Evolutionary conservation across 2,329 filamentous ascomycete genomes (phyloP).

Genomic region (Conoideocrella luteorostrata): DNA sequence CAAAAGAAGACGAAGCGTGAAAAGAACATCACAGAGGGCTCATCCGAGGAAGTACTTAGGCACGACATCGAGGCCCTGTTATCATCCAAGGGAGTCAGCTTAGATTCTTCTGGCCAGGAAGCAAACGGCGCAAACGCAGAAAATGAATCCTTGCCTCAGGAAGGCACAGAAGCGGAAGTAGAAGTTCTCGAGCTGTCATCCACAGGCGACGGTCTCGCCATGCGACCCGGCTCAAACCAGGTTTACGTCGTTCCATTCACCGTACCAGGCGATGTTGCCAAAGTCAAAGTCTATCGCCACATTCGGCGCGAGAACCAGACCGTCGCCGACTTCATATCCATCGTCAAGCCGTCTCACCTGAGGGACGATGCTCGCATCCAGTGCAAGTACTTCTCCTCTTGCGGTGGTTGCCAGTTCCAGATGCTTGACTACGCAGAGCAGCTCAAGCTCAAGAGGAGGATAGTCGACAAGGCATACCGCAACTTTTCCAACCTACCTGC

Average conservation of each 20-base stretch:
- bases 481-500: slow-evolving; percentile 84
- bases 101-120: neutral
- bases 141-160: slow-evolving; percentile 48
- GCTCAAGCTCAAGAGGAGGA: slow-evolving; percentile 72
- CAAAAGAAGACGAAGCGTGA: slow-evolving; percentile 52
- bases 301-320: slow-evolving; percentile 60
- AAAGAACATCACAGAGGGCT: slow-evolving; percentile 54
- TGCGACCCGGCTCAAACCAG: slow-evolving; percentile 54
- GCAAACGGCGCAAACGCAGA: slow-evolving; percentile 19
- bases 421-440: slow-evolving; percentile 90
- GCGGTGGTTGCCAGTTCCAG: slow-evolving; percentile 94
- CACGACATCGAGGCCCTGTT: slow-evolving; percentile 55
- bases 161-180: slow-evolving; percentile 71
- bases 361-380: slow-evolving; percentile 71
- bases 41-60: slow-evolving; percentile 60
- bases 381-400: slow-evolving; percentile 82
- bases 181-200: slow-evolving; percentile 80
- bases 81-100: slow-evolving; percentile 29
- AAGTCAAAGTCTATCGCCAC: slow-evolving; percentile 73
- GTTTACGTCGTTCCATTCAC: slow-evolving; percentile 87
- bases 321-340: slow-evolving; percentile 73
- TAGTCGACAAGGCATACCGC: slow-evolving; percentile 84
- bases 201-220: slow-evolving; percentile 82
- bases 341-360: slow-evolving; percentile 64
- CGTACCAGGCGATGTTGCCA: slow-evolving; percentile 75